Base-by-base conservation (phyloP, 257 asterid genomes). In the Nicotiana sylvestris region DNA sequence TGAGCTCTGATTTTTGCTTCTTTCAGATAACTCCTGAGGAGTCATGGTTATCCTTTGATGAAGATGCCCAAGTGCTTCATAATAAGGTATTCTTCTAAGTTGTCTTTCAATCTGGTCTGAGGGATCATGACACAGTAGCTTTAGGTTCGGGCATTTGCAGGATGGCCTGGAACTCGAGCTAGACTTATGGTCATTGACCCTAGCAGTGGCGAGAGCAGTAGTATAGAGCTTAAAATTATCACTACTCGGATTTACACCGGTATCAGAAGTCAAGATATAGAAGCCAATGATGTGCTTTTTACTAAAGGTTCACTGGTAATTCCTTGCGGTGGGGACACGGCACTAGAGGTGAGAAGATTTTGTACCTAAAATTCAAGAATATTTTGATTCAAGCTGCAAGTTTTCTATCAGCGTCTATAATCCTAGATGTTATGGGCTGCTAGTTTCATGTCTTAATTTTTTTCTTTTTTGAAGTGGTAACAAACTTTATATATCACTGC, bases 61-160 rank as follows among this genome's bases (percentile, higher is more conserved):
- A 93, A 83, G 90, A 90, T 33, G 99, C 99, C 79, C 56, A 29
- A 79, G 78, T 85, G 91, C 94, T 96, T 85, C 99, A 96, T 88
- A 91, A 96, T 88, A 96, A 92, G 98, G 99, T 96, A 86, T 55
- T 35, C 32, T 62, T 86, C 58, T 58, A 77, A 76, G 72, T 80
- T 86, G 58, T 84, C 58, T 83, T 21, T 81, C 49, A 51, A 57
- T 78, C 15, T 33, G 66, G 87, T 82, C 79, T 49, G 85, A 66
- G 76, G 80, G 83, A 82, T 89, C 82, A 86, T 91, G 83, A 85
- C 87, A 83, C 86, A 25, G 53, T 81, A 81, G 83, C 88, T 90
- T 86, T 88, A 96, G 99, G 99, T 96, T 78, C 94, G 98, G 85
- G 99, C 99, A 80, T 91, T 96, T 91, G 93, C 99, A 90, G 98